Evolutionary conservation across 2,329 filamentous ascomycete genomes (phyloP).

Genomic region (Ceratocystis variospora): DNA sequence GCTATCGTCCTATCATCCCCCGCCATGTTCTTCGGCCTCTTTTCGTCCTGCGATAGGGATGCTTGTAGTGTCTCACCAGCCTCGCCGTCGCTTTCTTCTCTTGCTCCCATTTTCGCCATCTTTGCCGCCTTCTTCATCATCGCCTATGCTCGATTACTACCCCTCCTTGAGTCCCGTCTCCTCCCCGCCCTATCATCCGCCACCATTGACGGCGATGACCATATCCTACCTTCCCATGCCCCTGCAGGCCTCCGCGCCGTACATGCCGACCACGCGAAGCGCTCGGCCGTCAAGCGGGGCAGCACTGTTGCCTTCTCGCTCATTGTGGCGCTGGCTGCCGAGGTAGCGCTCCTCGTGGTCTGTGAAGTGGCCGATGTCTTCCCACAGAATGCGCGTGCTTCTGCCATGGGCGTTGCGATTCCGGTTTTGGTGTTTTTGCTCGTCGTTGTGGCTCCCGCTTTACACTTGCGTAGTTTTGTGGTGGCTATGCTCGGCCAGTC

Average conservation of each 20-base stretch:
- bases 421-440: constrained; percentile 58
- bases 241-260: constrained; percentile 44
- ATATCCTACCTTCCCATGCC: constrained; percentile 49
- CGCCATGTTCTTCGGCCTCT: constrained; percentile 28
- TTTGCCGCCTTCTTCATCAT: constrained; percentile 40
- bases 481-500: constrained; percentile 45
- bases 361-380: constrained; percentile 70
- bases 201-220: constrained; percentile 47
- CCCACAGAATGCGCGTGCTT: constrained; percentile 49
- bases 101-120: constrained; percentile 57
- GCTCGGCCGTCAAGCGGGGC: constrained; percentile 36
- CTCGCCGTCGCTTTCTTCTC: constrained; percentile 40
- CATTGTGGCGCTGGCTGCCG: constrained; percentile 62
- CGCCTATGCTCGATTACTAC: constrained; percentile 56
- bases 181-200: constrained; percentile 30
- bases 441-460: constrained; percentile 60
- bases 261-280: constrained; percentile 44
- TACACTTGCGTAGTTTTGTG: constrained; percentile 56
- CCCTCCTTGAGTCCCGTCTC: constrained; percentile 43
- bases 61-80: constrained; percentile 37
- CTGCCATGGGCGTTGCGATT: constrained; percentile 57
- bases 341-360: constrained; percentile 66
- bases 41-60: constrained; percentile 43
- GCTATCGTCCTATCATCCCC: background rate
- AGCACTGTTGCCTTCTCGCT: constrained; percentile 57